These are phyloP conservation scores for Diaporthe humulicola DNA, from an alignment of 2,329 filamentous ascomycete genomes.

Conservation along the genomic window DNA sequence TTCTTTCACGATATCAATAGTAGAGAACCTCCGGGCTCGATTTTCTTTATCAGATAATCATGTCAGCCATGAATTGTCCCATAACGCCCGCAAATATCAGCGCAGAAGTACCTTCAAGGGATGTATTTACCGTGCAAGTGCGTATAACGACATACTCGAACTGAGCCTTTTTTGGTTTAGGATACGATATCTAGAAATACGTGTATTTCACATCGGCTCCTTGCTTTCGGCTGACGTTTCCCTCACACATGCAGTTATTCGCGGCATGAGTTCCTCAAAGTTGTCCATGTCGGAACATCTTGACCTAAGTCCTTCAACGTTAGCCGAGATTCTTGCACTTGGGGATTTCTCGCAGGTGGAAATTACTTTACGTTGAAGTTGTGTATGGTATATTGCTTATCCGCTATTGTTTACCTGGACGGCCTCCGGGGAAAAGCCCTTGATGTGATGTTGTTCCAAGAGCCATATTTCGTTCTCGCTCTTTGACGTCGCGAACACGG, in stretches of 20 bases:
- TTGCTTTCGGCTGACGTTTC: not conserved
- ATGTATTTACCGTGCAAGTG: no score
- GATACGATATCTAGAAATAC: not conserved
- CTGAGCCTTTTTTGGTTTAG: not conserved
- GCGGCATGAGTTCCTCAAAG: not conserved
- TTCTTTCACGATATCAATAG: no score
- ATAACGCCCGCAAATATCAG: not conserved
- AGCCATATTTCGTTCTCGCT: slow-evolving; percentile 17
- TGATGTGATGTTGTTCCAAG: not conserved
- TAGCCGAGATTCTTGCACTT: not conserved
- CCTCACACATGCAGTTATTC: not conserved
- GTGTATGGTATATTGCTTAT: not conserved
- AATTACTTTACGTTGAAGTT: not conserved
- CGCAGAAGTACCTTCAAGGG: no score
- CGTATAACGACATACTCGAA: not conserved
- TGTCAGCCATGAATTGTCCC: not conserved
- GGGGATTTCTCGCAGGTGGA: not conserved
- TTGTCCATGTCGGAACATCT: not conserved
- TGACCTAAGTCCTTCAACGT: no score
- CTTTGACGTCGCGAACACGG: not conserved
- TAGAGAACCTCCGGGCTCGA: no score
- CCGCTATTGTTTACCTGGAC: not conserved
- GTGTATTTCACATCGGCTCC: not conserved
- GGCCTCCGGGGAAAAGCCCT: not conserved
- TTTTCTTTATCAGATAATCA: not conserved